These are phyloP conservation scores for Talaromyces islandicus DNA, from an alignment of 2,329 filamentous ascomycete species.

Conservation along the genomic window DNA sequence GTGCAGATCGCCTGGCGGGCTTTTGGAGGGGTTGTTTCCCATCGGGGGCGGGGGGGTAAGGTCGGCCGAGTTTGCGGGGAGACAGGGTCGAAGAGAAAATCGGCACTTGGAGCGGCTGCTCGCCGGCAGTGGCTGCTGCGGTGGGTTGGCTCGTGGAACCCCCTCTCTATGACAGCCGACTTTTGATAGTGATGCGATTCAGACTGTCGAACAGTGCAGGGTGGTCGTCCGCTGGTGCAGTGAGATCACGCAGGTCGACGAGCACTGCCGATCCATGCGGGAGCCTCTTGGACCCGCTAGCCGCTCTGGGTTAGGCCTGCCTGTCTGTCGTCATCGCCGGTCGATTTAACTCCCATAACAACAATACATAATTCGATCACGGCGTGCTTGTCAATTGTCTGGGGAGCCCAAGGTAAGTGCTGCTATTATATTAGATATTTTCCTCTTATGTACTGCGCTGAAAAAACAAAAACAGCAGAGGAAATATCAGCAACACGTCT, in stretches of 20 bases:
- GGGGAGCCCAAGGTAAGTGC: neutral
- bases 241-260: neutral
- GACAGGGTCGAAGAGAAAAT: conserved; percentile 8
- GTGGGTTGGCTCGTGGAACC: neutral
- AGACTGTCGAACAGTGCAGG: neutral
- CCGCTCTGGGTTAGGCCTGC: neutral
- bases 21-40: conserved; percentile 46
- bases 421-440: neutral
- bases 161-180: neutral
- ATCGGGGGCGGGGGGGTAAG: conserved; percentile 28
- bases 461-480: neutral
- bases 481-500: neutral
- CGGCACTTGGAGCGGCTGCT: conserved; percentile 18
- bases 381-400: neutral
- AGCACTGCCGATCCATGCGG: neutral
- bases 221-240: neutral
- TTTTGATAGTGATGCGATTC: neutral
- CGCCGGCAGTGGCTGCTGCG: conserved; percentile 7
- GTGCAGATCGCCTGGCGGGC: conserved; percentile 27
- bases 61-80: conserved; percentile 10
- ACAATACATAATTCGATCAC: neutral
- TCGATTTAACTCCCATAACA: neutral
- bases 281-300: neutral
- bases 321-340: neutral
- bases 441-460: neutral